Evolutionary conservation across 805 yeast species (phyloP).

Genomic region (Sugiyamaella americana): DNA sequence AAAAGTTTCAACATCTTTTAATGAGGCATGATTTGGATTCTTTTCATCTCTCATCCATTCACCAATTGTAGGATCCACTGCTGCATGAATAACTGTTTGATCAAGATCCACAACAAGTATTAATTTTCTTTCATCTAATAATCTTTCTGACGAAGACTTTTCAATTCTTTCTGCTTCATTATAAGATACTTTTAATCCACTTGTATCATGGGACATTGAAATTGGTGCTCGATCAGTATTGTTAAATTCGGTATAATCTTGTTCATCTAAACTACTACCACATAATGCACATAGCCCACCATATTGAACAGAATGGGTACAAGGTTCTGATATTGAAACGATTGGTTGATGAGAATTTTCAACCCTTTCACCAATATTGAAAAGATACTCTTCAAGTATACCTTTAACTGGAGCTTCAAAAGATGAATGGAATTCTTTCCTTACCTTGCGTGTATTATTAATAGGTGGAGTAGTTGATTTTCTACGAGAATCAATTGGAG

Average conservation of each 20-base stretch:
- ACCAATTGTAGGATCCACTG: conserved; percentile 95
- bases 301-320: conserved; percentile 87
- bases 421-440: conserved; percentile 36
- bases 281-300: conserved; percentile 94
- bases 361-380: conserved; percentile 57
- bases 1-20: conserved; percentile 75
- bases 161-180: conserved; percentile 86
- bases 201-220: conserved; percentile 82
- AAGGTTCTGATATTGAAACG: conserved; percentile 65
- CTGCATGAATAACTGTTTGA: conserved; percentile 96
- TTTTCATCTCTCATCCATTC: conserved; percentile 88
- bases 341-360: conserved; percentile 42
- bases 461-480: neutral
- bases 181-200: conserved; percentile 74
- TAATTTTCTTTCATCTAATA: conserved; percentile 58
- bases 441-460: conserved; percentile 22
- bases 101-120: conserved; percentile 94
- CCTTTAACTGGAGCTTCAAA: conserved; percentile 86
- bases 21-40: conserved; percentile 79
- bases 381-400: conserved; percentile 43
- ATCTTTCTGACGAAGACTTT: conserved; percentile 51
- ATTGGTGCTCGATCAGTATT: conserved; percentile 74
- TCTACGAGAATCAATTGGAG: neutral
- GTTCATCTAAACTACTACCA: conserved; percentile 66
- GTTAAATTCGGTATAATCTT: conserved; percentile 67